Percentiles rank a stretch among this genome's conserved stretches.
phyloP scores from a whole-genome alignment of 805 yeast genomes.

The Cyberlindnera veronae region DNA sequence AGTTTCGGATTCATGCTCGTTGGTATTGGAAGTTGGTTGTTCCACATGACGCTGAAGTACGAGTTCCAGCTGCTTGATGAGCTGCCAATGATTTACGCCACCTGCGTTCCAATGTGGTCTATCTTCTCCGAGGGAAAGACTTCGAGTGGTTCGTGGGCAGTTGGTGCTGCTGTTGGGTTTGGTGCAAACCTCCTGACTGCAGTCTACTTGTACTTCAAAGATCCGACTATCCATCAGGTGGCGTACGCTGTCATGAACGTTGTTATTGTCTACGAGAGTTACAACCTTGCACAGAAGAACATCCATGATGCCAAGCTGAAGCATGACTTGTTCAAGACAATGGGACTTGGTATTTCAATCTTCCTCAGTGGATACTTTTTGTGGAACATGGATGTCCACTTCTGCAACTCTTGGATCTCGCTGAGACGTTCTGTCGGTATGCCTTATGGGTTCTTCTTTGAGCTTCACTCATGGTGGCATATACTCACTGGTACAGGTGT shows the following conservation, averaged over 20 bases:
- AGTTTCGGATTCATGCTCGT: constrained; percentile 82
- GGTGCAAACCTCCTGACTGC: constrained; percentile 64
- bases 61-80: constrained; percentile 92
- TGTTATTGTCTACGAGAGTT: constrained; percentile 62
- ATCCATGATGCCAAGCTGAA: constrained; percentile 49
- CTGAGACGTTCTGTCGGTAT: constrained; percentile 66
- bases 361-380: constrained; percentile 74
- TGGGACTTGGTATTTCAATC: constrained; percentile 54
- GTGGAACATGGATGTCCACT: constrained; percentile 88
- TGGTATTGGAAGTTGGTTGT: constrained; percentile 91
- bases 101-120: constrained; percentile 91
- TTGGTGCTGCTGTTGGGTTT: constrained; percentile 45
- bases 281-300: constrained; percentile 44
- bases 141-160: constrained; percentile 33
- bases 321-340: constrained; percentile 49
- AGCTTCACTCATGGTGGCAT: constrained; percentile 99
- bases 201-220: constrained; percentile 65
- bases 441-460: constrained; percentile 83
- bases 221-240: constrained; percentile 87
- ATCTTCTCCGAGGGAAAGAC: constrained; percentile 60
- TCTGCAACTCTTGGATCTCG: constrained; percentile 57
- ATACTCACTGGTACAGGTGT: constrained; percentile 82
- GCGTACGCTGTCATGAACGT: constrained; percentile 79
- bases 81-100: constrained; percentile 96
- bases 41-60: constrained; percentile 92